phyloP scores from a whole-genome alignment of 2,329 filamentous ascomycete species.

The Fusarium sp. region DNA sequence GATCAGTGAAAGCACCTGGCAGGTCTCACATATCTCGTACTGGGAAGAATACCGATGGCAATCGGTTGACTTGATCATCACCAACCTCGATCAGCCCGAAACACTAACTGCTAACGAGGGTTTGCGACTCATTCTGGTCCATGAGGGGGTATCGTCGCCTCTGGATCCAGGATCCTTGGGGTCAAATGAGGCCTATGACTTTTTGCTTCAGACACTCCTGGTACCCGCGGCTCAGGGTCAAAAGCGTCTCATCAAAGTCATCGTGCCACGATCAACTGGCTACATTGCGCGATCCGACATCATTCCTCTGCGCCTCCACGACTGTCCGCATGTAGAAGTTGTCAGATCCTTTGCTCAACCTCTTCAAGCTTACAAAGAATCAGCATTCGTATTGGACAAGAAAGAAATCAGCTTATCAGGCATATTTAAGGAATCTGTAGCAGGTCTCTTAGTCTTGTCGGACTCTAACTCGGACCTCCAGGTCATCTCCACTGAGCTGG shows the following conservation, averaged over 20 bases:
- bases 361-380: not conserved
- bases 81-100: not conserved
- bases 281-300: slow-evolving; percentile 8
- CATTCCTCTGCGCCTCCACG: slow-evolving; percentile 3
- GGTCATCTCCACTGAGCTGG: not conserved
- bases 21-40: slow-evolving; percentile 6
- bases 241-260: slow-evolving; percentile 4
- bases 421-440: not conserved
- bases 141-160: not conserved
- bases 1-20: not conserved
- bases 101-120: not conserved
- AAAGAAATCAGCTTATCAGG: not conserved
- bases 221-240: not conserved
- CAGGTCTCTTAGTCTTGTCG: not conserved
- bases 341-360: not conserved
- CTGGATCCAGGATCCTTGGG: not conserved
- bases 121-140: not conserved
- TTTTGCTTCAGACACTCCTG: not conserved
- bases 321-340: slow-evolving; percentile 2
- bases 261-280: slow-evolving; percentile 4
- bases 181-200: not conserved
- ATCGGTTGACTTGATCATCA: slow-evolving; percentile 6
- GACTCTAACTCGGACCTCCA: not conserved
- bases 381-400: not conserved
- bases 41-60: slow-evolving; percentile 10